These are phyloP conservation scores for Pugionium dolabratum DNA, from an alignment of 345 rosid genomes.

Conservation along the genomic window DNA sequence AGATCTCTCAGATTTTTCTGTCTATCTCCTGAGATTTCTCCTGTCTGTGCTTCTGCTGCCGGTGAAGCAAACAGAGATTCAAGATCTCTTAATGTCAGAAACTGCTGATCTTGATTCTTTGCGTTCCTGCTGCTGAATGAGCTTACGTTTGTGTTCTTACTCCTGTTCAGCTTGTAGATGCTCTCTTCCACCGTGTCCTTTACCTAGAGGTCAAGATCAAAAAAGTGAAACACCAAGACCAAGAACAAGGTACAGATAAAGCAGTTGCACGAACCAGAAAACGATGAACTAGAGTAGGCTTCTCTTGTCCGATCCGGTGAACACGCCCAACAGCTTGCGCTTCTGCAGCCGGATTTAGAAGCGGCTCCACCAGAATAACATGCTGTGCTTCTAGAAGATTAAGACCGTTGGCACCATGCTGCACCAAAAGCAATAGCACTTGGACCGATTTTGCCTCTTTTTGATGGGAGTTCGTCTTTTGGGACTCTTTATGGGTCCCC, in stretches of 20 bases:
- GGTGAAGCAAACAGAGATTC: slow-evolving; percentile 74
- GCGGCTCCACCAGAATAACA: slow-evolving; percentile 90
- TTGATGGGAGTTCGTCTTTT: slow-evolving; percentile 30
- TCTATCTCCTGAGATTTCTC: slow-evolving; percentile 48
- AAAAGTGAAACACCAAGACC: slow-evolving; percentile 10
- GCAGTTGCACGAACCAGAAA: slow-evolving; percentile 60
- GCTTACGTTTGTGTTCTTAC: slow-evolving; percentile 57
- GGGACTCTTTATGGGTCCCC: slow-evolving; percentile 39
- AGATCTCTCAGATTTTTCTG: slow-evolving; percentile 60
- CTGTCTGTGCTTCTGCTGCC: slow-evolving; percentile 41
- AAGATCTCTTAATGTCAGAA: slow-evolving; percentile 71
- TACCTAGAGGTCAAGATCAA: slow-evolving; percentile 50
- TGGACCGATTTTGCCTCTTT: slow-evolving; percentile 53
- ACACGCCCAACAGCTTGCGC: slow-evolving; percentile 96
- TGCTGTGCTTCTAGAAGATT: slow-evolving; percentile 95
- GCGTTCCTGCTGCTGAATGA: slow-evolving; percentile 77
- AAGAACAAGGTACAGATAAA: neutral
- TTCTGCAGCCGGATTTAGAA: slow-evolving; percentile 93
- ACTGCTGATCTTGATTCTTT: slow-evolving; percentile 84
- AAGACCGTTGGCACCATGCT: slow-evolving; percentile 96
- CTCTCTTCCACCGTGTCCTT: slow-evolving; percentile 89
- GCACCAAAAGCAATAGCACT: slow-evolving; percentile 79
- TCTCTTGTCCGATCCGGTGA: slow-evolving; percentile 88
- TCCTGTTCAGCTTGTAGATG: slow-evolving; percentile 82
- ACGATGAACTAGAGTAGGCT: slow-evolving; percentile 80